Percentiles rank a stretch among this genome's conserved stretches.
phyloP scores from a whole-genome alignment of 495 filamentous ascomycete genomes.

The Lasiosphaeria miniovina region DNA sequence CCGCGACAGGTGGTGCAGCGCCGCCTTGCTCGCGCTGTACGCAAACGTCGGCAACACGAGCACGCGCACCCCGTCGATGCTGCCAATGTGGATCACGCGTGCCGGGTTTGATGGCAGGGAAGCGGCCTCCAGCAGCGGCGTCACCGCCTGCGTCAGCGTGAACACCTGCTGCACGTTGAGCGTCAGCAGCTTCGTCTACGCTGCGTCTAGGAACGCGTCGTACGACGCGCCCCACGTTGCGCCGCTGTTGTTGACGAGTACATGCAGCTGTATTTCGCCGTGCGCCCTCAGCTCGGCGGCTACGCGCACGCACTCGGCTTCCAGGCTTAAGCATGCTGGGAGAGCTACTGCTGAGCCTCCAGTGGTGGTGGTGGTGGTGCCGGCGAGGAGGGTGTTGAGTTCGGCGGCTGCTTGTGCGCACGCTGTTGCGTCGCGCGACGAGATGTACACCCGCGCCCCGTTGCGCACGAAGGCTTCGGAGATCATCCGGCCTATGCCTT shows the following conservation, averaged over 20 bases:
- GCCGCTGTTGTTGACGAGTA: constrained; percentile 80
- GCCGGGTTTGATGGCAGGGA: constrained; percentile 45
- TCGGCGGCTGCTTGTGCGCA: constrained; percentile 28
- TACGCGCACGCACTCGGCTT: constrained; percentile 56
- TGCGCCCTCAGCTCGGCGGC: constrained; percentile 57
- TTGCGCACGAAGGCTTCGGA: constrained; percentile 74
- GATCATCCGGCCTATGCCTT: constrained; percentile 74
- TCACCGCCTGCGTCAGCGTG: constrained; percentile 69
- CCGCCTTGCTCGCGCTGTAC: constrained; percentile 73
- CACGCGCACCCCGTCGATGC: constrained; percentile 70
- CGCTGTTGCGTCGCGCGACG: constrained; percentile 56
- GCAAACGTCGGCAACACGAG: constrained; percentile 70
- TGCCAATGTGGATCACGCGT: constrained; percentile 77
- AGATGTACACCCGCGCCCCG: constrained; percentile 81
- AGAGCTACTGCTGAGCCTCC: constrained; percentile 32
- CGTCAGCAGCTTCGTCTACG: constrained; percentile 72
- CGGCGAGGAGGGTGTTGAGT: constrained; percentile 24
- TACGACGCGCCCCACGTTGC: constrained; percentile 73
- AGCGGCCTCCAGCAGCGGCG: constrained; percentile 64
- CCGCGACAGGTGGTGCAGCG: constrained; percentile 69
- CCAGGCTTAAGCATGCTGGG: constrained; percentile 35
- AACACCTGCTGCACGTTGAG: constrained; percentile 80
- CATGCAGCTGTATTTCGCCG: constrained; percentile 65
- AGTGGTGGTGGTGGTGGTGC: background rate
- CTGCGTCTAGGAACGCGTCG: constrained; percentile 66